Evolutionary conservation across 768 basidiomycete genomes (phyloP), one percentile per base, ranked within the genome.

Genomic region (Mycena vitilis): DNA sequence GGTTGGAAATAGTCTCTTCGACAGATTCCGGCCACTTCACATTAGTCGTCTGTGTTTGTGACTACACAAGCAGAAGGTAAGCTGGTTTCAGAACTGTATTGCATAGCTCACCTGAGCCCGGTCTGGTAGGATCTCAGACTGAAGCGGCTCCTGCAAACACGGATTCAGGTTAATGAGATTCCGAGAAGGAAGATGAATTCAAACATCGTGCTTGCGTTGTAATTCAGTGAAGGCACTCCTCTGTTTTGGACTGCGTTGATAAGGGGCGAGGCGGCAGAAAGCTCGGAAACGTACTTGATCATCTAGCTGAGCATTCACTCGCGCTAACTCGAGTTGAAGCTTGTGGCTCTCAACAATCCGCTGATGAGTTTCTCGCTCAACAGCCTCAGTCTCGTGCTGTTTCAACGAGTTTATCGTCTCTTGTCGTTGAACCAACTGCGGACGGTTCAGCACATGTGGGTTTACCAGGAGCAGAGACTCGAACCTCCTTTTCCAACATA

Each of bases 11-110:
- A 30, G 34, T n/a, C 34, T 47, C 2, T 30, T 15, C 22, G 18
- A 53, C 23, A 16, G 60, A 23, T 60, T 22, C 36, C n/a, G 47
- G 23, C n/a, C 10, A 34, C 49, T 76, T 55, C 10, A 36, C 37
- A 38, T 20, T 55, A 22, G 20, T 36, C 1, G 53, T 11, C 34
- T 38, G 34, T 45, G 18, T 45, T 45, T 45, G 18, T 6, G 44
- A 16, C 18, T 13, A 45, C 6, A 18, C 13, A 45, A 45, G 10
- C 15, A 40, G 40, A 40, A 40, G 15, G 15, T 40, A 11, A 40
- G 30, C 30, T 40, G 2, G 40, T 40, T 10, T 40, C 10, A 9
- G 15, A 40, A 18, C 44, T 7, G 44, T 6, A 30, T 30, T 30
- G 30, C 30, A 30, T 23, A 25, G 48, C 68, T 68, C 30, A 60